These are phyloP conservation scores for Aspergillus sclerotialis DNA, from an alignment of 2,329 filamentous ascomycete species.

Conservation along the genomic window DNA sequence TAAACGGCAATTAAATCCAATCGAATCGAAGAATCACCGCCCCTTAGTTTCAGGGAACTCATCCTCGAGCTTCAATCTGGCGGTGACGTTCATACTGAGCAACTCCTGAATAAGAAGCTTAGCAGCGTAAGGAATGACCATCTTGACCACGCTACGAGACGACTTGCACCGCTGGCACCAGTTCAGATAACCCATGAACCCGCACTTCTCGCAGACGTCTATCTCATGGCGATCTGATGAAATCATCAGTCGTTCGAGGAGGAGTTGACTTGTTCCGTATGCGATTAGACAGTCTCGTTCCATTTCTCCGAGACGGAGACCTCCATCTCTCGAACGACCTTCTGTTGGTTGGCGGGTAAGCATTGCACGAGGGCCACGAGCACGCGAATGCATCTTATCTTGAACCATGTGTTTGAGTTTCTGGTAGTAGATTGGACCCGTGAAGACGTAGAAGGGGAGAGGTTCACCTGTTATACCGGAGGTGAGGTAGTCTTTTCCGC, in stretches of 20 bases:
- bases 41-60: slow-evolving; percentile 64
- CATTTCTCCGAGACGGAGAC: slow-evolving; percentile 93
- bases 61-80: slow-evolving; percentile 81
- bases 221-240: slow-evolving; percentile 84
- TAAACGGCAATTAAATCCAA: no score
- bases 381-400: slow-evolving; percentile 97
- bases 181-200: slow-evolving; percentile 89
- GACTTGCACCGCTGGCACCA: slow-evolving; percentile 92
- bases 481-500: slow-evolving; percentile 94
- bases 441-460: slow-evolving; percentile 94
- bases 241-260: slow-evolving; percentile 91
- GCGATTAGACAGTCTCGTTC: slow-evolving; percentile 97
- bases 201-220: slow-evolving; percentile 89
- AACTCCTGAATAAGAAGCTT: slow-evolving; percentile 94
- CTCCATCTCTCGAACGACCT: slow-evolving; percentile 85
- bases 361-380: slow-evolving; percentile 82
- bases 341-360: slow-evolving; percentile 94
- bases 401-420: slow-evolving; percentile 99
- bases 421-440: slow-evolving; percentile 98
- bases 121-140: slow-evolving; percentile 96
- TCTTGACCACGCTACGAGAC: slow-evolving; percentile 75
- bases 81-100: slow-evolving; percentile 98
- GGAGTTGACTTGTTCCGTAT: slow-evolving; percentile 86
- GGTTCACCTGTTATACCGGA: slow-evolving; percentile 91
- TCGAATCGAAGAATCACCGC: no score